Conservation (phyloP, 495 filamentous ascomycete species). For the Podospora fimiseda region DNA sequence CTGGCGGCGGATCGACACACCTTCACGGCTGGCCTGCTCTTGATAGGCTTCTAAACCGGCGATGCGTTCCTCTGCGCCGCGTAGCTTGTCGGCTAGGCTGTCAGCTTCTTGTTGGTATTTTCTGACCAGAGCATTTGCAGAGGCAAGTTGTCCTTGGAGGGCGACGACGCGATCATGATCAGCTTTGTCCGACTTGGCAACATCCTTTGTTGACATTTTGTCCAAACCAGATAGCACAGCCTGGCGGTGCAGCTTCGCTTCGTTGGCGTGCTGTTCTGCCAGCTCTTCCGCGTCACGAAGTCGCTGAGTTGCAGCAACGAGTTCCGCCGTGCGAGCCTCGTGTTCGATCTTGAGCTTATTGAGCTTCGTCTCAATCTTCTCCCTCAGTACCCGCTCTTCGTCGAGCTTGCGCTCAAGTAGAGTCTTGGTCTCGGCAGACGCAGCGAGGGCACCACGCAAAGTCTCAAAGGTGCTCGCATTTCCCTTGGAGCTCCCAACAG, state of each 20-base stretch:
- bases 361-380: constrained; percentile 73
- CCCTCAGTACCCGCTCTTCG: constrained; percentile 71
- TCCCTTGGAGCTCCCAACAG: constrained; percentile 58
- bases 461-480: constrained; percentile 65
- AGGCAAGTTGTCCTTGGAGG: constrained; percentile 71
- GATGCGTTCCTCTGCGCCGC: constrained; percentile 90
- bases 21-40: constrained; percentile 90
- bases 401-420: constrained; percentile 76
- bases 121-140: constrained; percentile 71
- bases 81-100: constrained; percentile 75
- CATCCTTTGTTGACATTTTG: constrained; percentile 52
- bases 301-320: constrained; percentile 66
- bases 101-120: constrained; percentile 91
- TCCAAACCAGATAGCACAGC: constrained; percentile 80
- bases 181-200: constrained; percentile 44
- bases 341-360: constrained; percentile 75
- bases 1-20: constrained; percentile 79
- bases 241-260: constrained; percentile 78
- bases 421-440: constrained; percentile 66
- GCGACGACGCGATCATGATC: constrained; percentile 69
- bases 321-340: constrained; percentile 72
- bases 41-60: constrained; percentile 94
- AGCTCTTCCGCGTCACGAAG: constrained; percentile 85
- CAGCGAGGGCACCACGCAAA: constrained; percentile 70
- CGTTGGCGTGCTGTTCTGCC: constrained; percentile 77